Base-by-base conservation (phyloP, 192 early-diverging fungal species). In the Coemansia asiatica region DNA sequence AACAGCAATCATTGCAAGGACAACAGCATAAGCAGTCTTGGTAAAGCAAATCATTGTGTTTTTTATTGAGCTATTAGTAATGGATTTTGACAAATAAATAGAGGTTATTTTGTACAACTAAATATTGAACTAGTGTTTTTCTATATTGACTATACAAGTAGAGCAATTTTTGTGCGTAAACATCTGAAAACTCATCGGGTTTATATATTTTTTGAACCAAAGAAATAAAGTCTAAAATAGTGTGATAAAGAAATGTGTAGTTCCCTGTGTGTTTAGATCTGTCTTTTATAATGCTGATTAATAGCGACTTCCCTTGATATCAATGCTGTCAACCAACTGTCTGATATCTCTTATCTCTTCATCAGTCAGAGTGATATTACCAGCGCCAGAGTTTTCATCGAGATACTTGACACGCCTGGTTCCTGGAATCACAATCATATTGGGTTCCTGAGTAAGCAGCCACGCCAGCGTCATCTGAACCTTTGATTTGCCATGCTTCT, bases 401-500 rank as follows among this genome's bases (percentile, higher is more conserved):
- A 55, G 25, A 55, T 55, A 55, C 53, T 55, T 55, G 53, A 55
- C 29, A 16, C 26, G 25, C 18, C 53, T 0, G 19, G 26, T 29
- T 15, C 40, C 40, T 18, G 40, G 40, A 44, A 44, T 44, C 13
- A 44, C 40, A 13, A 44, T 44, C 40, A 44, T 8, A 15, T 44
- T 44, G 0, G 9, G 9, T 44, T 44, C 40, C 40, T 44, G 40
- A 44, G 40, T 15, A 10, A 44, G 16, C 13, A 44, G 13, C 40
- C 40, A 44, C 0, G 35, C 56, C 29, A 58, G 56, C 9, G 29
- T 40, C 15, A 38, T 13, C 22, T 38, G 19, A 18, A 48, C 18
- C 6, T 2, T 60, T 53, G 38, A 31, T 57, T 19, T 23, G 27
- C 21, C 26, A 6, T 85, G 87, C 56, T 84, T 87, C 36, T 69